A percentile compares a stretch with the other conserved stretches of the same genome.
phyloP scores from a whole-genome alignment of 2,329 filamentous ascomycete species.

The Colletotrichum somersetense region DNA sequence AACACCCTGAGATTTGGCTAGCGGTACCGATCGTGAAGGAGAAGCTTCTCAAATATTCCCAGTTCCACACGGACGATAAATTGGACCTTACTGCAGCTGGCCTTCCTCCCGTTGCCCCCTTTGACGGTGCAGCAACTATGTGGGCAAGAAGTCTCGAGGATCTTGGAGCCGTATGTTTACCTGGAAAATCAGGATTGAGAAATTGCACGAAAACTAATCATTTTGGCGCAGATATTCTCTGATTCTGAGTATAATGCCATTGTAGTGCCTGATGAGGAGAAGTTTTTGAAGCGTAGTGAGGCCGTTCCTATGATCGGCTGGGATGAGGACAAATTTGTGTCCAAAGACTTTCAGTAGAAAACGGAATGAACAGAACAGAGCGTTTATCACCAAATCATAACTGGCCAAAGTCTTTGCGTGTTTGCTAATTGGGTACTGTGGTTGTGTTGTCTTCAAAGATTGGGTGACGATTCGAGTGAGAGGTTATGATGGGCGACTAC shows the following conservation, averaged over 20 bases:
- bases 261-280: background rate
- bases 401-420: background rate
- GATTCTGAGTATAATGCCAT: background rate
- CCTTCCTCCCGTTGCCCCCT: background rate
- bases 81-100: background rate
- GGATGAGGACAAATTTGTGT: background rate
- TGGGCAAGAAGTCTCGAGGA: background rate
- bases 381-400: background rate
- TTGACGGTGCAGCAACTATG: background rate
- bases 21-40: background rate
- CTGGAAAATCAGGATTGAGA: background rate
- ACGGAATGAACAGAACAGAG: background rate
- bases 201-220: background rate
- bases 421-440: background rate
- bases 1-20: no score
- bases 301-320: background rate
- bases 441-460: background rate
- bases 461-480: no score
- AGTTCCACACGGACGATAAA: background rate
- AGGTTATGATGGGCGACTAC: slow-evolving; percentile 7
- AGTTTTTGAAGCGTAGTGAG: background rate
- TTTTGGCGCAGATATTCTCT: background rate
- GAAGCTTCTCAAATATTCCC: background rate
- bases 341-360: background rate
- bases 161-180: background rate